Evolutionary conservation across 495 filamentous ascomycete genomes (phyloP).

Genomic region (Neurospora sp.): DNA sequence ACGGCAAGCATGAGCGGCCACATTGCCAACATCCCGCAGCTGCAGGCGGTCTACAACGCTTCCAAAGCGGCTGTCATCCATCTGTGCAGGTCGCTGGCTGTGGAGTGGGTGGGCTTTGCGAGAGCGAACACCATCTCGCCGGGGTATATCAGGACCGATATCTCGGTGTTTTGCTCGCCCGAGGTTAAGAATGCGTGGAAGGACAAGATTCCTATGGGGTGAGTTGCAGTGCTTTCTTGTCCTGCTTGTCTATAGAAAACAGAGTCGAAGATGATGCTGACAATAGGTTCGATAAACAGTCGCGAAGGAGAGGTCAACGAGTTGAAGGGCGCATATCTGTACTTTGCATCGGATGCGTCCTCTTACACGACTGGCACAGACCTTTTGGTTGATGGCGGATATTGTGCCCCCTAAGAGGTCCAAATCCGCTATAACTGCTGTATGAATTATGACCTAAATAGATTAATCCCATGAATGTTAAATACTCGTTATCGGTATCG

Average conservation of each 20-base stretch:
- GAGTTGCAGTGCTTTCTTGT: conserved; percentile 14
- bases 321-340: conserved; percentile 84
- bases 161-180: conserved; percentile 60
- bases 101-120: conserved; percentile 83
- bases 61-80: conserved; percentile 81
- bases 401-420: conserved; percentile 29
- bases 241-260: not conserved
- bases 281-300: conserved; percentile 14
- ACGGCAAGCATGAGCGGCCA: conserved; percentile 78
- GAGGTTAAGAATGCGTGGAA: conserved; percentile 68
- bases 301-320: conserved; percentile 64
- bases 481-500: not conserved
- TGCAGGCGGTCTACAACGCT: conserved; percentile 80
- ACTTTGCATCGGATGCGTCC: conserved; percentile 72
- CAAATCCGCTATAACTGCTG: not conserved
- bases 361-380: conserved; percentile 79
- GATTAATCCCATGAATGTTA: not conserved
- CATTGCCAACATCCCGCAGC: conserved; percentile 79
- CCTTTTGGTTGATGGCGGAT: conserved; percentile 64
- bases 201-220: conserved; percentile 79
- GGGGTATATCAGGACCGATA: conserved; percentile 80
- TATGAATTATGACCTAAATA: not conserved
- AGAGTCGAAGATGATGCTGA: not conserved
- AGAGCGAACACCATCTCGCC: conserved; percentile 75
- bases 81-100: conserved; percentile 70